Base-by-base conservation (phyloP, 257 asterid genomes). In the Solanum dulcamara region DNA sequence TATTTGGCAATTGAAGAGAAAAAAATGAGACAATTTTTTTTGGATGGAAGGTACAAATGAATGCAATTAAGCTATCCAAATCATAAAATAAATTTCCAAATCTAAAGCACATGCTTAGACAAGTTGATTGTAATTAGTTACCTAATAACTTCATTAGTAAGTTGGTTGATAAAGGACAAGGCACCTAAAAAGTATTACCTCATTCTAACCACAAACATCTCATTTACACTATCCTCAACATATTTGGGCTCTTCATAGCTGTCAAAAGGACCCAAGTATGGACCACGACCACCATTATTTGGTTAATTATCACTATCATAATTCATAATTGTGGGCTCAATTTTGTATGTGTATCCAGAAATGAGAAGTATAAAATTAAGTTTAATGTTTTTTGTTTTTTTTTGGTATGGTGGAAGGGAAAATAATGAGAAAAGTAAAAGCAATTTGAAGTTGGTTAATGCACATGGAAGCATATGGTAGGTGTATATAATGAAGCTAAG, bases 381-480 rank as follows among this genome's bases (percentile, higher is more conserved):
- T 17, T 32, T 13, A 77, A 14, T 28, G 28, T 26, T 48, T 48
- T 7, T 15, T 42, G 32, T 37, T 64, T 28, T 46, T 50, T 46
- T 32, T 85, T 24, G 50, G 37, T n/a, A 17, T 10, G n/a, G n/a
- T n/a, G n/a, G n/a, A n/a, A n/a, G n/a, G n/a, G n/a, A n/a, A n/a
- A n/a, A n/a, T n/a, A n/a, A n/a, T n/a, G n/a, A n/a, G n/a, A n/a
- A 20, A 33, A 33, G 85, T 13, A 40, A 42, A 60, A 66, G 15
- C 33, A 60, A 44, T 68, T 37, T 37, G 44, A 75, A 35, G 24
- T 35, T 53, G 64, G 80, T 81, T 64, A 62, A 26, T 20, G 66
- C 88, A 87, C 89, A 72, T 85, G 89, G 81, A 84, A 44, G n/a
- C 83, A 70, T 81, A 85, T 83, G 87, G 75, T 77, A 38, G 86